phyloP scores from a whole-genome alignment of 2,329 filamentous ascomycete genomes.

The Aspergillus niger region DNA sequence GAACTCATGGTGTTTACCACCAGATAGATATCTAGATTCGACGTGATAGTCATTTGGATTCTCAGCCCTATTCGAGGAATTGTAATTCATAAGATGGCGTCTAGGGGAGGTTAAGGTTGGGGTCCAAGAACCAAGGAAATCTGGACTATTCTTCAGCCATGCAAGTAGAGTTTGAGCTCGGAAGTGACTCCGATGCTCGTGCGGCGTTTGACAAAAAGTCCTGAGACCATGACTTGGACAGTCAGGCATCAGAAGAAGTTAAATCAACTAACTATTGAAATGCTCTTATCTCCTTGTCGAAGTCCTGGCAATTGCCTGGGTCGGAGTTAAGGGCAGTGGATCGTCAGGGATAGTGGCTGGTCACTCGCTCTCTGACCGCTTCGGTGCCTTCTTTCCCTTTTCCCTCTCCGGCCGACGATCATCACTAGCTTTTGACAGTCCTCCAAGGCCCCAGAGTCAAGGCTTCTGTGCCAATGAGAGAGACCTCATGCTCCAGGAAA shows the following conservation, averaged over 20 bases:
- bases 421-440: slow-evolving; percentile 4
- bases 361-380: background rate
- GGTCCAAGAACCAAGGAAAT: background rate
- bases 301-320: no score
- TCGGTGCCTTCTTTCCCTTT: background rate
- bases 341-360: background rate
- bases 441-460: background rate
- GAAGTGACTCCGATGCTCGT: background rate
- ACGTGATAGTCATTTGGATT: background rate
- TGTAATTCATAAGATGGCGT: background rate
- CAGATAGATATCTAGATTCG: background rate
- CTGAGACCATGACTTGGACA: background rate
- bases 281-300: background rate
- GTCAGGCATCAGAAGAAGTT: background rate
- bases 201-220: background rate
- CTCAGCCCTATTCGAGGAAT: background rate
- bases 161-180: background rate
- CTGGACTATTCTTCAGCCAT: background rate
- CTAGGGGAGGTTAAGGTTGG: background rate
- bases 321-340: background rate
- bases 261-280: background rate
- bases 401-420: slow-evolving; percentile 1
- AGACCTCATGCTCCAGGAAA: background rate
- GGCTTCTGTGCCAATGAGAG: background rate
- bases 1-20: background rate